Evolutionary conservation across 192 early-diverging fungal species (phyloP), one percentile per base, ranked within the genome.

Genomic region (Diversispora epigaea): DNA sequence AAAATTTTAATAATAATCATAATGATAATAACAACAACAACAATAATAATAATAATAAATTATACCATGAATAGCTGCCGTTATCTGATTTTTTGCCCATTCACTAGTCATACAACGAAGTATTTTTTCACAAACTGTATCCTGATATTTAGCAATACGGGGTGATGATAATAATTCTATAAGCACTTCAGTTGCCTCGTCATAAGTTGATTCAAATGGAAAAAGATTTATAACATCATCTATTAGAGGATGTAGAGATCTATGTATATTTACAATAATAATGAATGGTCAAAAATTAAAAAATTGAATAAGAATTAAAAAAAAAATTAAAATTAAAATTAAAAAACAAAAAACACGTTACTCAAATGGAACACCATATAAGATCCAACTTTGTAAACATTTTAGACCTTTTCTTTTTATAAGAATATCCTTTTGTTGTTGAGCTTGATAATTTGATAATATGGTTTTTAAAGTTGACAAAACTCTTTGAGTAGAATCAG

Each of bases 321-420:
- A 46, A 12, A 63, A 32, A 68, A n/a, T 44, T 46, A 45, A 21
- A 11, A 25, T 46, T 40, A 11, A 68, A 6, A 32, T 47, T 54
- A 39, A n/a, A 10, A 25, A 19, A n/a, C 19, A 40, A 25, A 52
- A 70, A 19, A 21, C 12, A 60, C 17, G 77, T 76, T 82, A 88
- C 86, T 86, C 85, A 43, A 85, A 81, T 2, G 81, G n/a, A 46
- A 88, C 68, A 6, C 85, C 84, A 57, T 88, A 88, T 62, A 81
- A 78, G 50, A 88, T 78, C 87, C 87, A 88, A 39, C 85, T 86
- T 39, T 82, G 80, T 50, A 88, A 73, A 67, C 86, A 88, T 19
- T 75, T 71, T 6, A 88, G 58, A 2, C 84, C 66, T 61, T 85
- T 88, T 76, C 81, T 76, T 63, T 85, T 83, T 41, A 84, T 73